phyloP scores from a whole-genome alignment of 345 rosid species.

The Lenwebbia sp. region DNA sequence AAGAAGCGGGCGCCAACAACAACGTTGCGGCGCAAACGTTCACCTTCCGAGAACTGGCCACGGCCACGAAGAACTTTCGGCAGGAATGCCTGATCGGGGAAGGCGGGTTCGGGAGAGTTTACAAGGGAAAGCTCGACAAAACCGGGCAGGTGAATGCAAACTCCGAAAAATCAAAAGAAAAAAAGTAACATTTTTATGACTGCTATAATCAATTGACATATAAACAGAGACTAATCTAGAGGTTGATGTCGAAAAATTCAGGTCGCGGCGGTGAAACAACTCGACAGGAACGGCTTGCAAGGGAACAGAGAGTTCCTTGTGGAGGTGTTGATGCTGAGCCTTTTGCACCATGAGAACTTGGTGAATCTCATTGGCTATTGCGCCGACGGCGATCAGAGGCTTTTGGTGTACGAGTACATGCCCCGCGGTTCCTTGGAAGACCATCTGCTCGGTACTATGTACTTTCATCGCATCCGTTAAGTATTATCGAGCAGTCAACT shows the following conservation, averaged over 20 bases:
- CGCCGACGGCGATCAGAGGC: constrained; percentile 71
- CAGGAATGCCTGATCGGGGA: constrained; percentile 87
- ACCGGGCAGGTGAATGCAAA: constrained; percentile 37
- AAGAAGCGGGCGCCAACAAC: constrained; percentile 16
- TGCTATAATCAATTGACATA: not conserved
- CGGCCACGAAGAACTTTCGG: constrained; percentile 81
- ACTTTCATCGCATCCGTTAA: not conserved
- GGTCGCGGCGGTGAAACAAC: constrained; percentile 63
- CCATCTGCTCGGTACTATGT: constrained; percentile 42
- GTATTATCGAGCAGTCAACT: not conserved
- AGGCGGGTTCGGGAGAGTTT: constrained; percentile 96
- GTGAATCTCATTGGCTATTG: constrained; percentile 65
- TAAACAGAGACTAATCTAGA: not conserved
- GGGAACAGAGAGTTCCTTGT: constrained; percentile 61
- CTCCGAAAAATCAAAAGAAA: not conserved
- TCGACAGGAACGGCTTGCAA: constrained; percentile 57
- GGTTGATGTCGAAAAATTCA: not conserved
- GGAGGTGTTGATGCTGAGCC: constrained; percentile 58
- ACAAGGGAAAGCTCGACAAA: constrained; percentile 66
- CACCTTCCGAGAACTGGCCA: constrained; percentile 75
- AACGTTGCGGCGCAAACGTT: constrained; percentile 63
- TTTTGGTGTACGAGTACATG: constrained; percentile 64
- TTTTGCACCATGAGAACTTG: constrained; percentile 46
- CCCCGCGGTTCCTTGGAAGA: constrained; percentile 48
- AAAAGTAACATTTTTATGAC: not conserved